Base-by-base conservation (phyloP, 352 stramenopile species). In the Peronospora belbahrii region DNA sequence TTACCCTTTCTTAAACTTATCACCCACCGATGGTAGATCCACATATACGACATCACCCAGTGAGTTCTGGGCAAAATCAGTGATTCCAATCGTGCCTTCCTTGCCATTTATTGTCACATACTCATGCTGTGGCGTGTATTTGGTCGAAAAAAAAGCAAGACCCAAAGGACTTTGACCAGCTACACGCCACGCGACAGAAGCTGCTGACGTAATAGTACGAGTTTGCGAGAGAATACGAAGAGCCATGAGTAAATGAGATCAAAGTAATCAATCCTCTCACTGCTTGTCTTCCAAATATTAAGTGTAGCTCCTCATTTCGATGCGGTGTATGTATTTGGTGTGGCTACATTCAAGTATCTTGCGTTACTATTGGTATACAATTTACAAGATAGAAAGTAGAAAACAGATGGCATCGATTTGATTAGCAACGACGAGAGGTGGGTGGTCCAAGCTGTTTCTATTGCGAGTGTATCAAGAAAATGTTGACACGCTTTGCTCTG, bases 31-130 rank as follows among this genome's bases (percentile, higher is more conserved):
- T 17, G 96, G 96, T 47, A 99, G 73, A 53, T 98, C 95, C 8
- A 99, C 95, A 69, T 96, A 98, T 32, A 99, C 96, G 45, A 95
- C 78, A 65, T 99, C 96, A 33, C 96, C 96, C 32, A 99, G 74
- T 56, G 88, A 94, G 64, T 97, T 93, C 66, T 97, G 89, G 18
- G 96, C 96, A 70, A 97, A 98, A 65, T 98, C 90, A 35, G 95
- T 98, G 74, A 99, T 98, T 60, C 96, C 96, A 58, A 98, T 70
- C 19, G 81, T 97, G 54, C 72, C 88, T 47, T 81, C 60, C 51
- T 79, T 83, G 58, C 82, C 82, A 49, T 86, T 75, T 37, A 92
- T 46, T 55, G 55, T 76, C 51, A 92, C 67, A 67, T 92, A 92
- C 76, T 92, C 81, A 68, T 92, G 81, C 62, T 85, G 66, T 48